Percentiles rank a stretch among this genome's conserved stretches.
phyloP scores from a whole-genome alignment of 169 alveolate genomes.

The Babesia caballi region DNA sequence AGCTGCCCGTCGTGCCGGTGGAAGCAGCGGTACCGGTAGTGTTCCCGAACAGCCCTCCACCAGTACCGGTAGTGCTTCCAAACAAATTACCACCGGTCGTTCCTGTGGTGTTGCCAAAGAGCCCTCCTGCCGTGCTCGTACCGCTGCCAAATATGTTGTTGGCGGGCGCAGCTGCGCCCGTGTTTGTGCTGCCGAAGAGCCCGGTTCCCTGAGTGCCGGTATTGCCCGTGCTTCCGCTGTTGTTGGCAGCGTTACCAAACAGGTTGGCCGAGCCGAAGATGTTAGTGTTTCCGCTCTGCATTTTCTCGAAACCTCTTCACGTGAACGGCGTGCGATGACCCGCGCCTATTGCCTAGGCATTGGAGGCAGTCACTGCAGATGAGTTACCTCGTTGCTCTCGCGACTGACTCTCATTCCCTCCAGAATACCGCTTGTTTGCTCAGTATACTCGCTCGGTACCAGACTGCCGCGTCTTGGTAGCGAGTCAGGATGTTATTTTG shows the following conservation, averaged over 20 bases:
- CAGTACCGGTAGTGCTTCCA: neutral
- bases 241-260: neutral
- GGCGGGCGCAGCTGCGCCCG: neutral
- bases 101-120: constrained; percentile 5
- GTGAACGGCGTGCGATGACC: no score
- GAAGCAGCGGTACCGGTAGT: neutral
- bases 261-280: constrained; percentile 28
- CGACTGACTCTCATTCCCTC: no score
- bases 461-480: no score
- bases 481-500: no score
- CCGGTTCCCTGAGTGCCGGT: constrained; percentile 1
- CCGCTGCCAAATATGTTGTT: constrained; percentile 7
- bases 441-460: no score
- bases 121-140: constrained; percentile 3
- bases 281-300: constrained; percentile 13
- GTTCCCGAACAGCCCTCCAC: constrained; percentile 23
- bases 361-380: no score
- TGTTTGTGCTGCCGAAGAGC: neutral
- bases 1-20: neutral
- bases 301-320: no score
- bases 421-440: no score
- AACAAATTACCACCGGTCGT: neutral
- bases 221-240: neutral
- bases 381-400: no score
- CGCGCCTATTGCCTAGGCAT: no score